Conservation (phyloP, 768 basidiomycete species). For the Sporobolomyces phaffii region DNA sequence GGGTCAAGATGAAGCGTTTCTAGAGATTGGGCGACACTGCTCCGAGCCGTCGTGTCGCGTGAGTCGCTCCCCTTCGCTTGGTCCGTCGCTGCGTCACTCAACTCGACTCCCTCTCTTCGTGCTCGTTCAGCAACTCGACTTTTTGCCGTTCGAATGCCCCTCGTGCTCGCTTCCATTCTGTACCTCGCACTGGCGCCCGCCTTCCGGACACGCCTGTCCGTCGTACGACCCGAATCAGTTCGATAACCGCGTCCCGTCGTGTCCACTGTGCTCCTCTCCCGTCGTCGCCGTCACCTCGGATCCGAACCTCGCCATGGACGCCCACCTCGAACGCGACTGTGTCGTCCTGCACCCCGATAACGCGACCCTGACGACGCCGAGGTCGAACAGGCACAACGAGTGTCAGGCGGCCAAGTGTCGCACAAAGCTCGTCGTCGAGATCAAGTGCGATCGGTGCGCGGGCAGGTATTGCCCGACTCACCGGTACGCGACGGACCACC, state of each 20-base stretch:
- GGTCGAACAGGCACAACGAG: conserved; percentile 5
- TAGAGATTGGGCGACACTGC: conserved; percentile 41
- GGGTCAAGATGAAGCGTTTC: too few species aligned
- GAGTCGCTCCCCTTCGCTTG: background rate
- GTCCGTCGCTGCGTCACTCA: too few species aligned
- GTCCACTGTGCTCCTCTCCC: conserved; percentile 34
- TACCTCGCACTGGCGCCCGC: conserved; percentile 25
- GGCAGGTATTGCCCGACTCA: conserved; percentile 27
- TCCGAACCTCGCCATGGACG: conserved; percentile 37
- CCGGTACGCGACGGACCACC: conserved; percentile 31
- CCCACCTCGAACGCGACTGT: conserved; percentile 28
- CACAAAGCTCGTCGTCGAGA: conserved; percentile 33
- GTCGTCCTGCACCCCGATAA: conserved; percentile 20
- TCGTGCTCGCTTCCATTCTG: conserved; percentile 29
- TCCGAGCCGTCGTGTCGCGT: conserved; percentile 6
- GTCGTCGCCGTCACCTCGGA: conserved; percentile 18
- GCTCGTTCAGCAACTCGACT: conserved; percentile 29
- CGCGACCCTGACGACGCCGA: background rate
- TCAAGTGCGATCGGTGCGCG: conserved; percentile 24
- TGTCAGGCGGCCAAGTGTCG: conserved; percentile 24
- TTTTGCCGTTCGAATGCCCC: conserved; percentile 38
- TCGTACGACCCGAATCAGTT: conserved; percentile 14
- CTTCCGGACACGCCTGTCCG: background rate
- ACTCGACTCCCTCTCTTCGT: too few species aligned
- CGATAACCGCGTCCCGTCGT: conserved; percentile 37